These are phyloP conservation scores for Physcia stellaris DNA, from an alignment of 495 filamentous ascomycete species.

Conservation along the genomic window DNA sequence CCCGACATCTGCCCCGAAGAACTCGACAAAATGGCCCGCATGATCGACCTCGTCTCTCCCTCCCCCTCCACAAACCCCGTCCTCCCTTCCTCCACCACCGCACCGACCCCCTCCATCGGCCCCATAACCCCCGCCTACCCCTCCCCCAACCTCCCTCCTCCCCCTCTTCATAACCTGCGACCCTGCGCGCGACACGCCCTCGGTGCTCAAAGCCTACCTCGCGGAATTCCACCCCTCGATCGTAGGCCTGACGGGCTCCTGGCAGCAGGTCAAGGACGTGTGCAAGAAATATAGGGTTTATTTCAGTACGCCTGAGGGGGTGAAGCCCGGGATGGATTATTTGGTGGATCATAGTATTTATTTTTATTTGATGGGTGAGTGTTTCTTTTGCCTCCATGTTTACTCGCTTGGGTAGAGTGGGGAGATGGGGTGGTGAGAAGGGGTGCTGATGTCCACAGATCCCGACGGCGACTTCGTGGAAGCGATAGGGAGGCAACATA, in stretches of 20 bases:
- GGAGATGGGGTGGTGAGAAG: not conserved
- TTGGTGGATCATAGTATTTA: constrained; percentile 98
- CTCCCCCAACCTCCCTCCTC: constrained; percentile 23
- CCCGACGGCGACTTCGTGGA: constrained; percentile 98
- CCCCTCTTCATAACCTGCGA: constrained; percentile 95
- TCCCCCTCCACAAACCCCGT: constrained; percentile 35
- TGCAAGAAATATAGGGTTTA: constrained; percentile 96
- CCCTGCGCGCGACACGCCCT: constrained; percentile 76
- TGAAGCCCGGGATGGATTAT: constrained; percentile 90
- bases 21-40: constrained; percentile 93
- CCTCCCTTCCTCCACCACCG: constrained; percentile 77
- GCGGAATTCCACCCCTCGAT: constrained; percentile 84
- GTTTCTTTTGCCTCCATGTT: not conserved
- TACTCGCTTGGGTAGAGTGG: not conserved
- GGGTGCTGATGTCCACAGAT: constrained; percentile 33
- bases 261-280: constrained; percentile 77
- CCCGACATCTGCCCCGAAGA: constrained; percentile 98
- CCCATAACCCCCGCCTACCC: constrained; percentile 27
- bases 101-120: constrained; percentile 72
- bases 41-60: constrained; percentile 66
- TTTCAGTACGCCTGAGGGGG: constrained; percentile 79
- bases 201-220: constrained; percentile 72
- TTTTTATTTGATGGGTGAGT: constrained; percentile 90
- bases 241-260: constrained; percentile 81
- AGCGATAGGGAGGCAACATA: constrained; percentile 88